phyloP scores from a whole-genome alignment of 257 asterid genomes.

The Primulina tabacum region DNA sequence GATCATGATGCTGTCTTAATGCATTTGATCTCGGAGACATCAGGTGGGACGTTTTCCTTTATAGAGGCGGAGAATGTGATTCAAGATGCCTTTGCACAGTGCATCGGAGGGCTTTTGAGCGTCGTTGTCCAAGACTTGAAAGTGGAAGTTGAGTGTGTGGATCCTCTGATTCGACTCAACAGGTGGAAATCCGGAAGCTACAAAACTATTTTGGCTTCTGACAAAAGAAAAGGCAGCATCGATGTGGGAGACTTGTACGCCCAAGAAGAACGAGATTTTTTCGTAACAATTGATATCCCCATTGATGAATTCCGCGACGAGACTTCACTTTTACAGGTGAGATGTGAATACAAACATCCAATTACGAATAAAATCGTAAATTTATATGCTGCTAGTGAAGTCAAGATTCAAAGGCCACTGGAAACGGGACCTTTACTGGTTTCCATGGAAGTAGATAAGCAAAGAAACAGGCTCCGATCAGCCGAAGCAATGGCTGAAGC shows the following conservation, averaged over 20 bases:
- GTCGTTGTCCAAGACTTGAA: conserved; percentile 68
- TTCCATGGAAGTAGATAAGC: conserved; percentile 81
- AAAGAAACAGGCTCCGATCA: conserved; percentile 59
- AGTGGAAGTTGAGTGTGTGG: conserved; percentile 64
- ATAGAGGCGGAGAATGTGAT: conserved; percentile 74
- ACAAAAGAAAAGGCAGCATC: conserved; percentile 47
- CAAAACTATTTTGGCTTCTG: conserved; percentile 33
- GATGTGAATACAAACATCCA: conserved; percentile 58
- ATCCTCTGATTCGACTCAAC: conserved; percentile 40
- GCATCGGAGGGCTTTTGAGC: conserved; percentile 91
- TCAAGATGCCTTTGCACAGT: conserved; percentile 98
- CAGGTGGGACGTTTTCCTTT: conserved; percentile 96
- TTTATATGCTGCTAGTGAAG: conserved; percentile 35
- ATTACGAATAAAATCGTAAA: conserved; percentile 36
- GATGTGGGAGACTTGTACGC: conserved; percentile 88
- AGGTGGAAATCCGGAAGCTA: conserved; percentile 81
- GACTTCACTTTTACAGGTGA: conserved; percentile 52
- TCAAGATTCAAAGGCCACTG: conserved; percentile 53
- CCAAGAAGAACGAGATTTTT: conserved; percentile 85
- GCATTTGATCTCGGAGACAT: conserved; percentile 75
- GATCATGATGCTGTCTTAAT: conserved; percentile 81
- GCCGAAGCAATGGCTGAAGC: conserved; percentile 88
- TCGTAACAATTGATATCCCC: conserved; percentile 60
- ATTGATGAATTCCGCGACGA: conserved; percentile 35
- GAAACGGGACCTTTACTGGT: conserved; percentile 32